phyloP scores from a whole-genome alignment of 1,139 yeast genomes.

The Martiniozyma asiatica region DNA sequence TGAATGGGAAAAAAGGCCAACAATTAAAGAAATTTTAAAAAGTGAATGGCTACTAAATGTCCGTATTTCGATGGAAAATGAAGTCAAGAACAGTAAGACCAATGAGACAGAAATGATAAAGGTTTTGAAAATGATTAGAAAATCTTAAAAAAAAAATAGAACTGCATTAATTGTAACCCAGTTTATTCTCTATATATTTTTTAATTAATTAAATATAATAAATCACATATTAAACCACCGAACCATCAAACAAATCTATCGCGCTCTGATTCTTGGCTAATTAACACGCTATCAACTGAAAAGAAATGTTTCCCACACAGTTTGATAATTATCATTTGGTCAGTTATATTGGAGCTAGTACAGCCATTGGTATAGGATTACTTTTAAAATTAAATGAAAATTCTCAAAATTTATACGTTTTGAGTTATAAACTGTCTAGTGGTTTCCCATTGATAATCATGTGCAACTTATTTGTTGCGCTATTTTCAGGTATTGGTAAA shows the following conservation, averaged over 20 bases:
- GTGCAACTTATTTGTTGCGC: constrained; percentile 31
- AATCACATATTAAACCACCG: too few species aligned
- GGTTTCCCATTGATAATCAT: constrained; percentile 22
- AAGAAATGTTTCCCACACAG: too few species aligned
- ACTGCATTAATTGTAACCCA: too few species aligned
- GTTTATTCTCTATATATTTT: too few species aligned
- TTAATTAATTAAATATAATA: too few species aligned
- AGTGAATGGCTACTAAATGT: constrained; percentile 21
- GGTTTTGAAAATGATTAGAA: constrained; percentile 7
- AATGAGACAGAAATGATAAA: constrained; percentile 17
- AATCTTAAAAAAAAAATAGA: too few species aligned
- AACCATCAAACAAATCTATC: too few species aligned
- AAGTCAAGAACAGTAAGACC: constrained; percentile 7
- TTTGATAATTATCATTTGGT: constrained; percentile 11
- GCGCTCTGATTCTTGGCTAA: too few species aligned
- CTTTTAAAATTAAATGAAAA: constrained; percentile 14
- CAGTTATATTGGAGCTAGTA: constrained; percentile 15
- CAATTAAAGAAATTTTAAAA: constrained; percentile 12
- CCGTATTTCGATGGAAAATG: constrained; percentile 14
- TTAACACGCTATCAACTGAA: too few species aligned
- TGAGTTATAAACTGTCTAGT: constrained; percentile 18
- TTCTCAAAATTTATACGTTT: constrained; percentile 21
- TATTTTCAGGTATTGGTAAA: constrained; percentile 31
- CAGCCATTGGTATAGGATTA: constrained; percentile 12
- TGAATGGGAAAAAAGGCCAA: constrained; percentile 12